Base-by-base conservation (phyloP, 1,284 basidiomycete species). In the Grifola frondosa region DNA sequence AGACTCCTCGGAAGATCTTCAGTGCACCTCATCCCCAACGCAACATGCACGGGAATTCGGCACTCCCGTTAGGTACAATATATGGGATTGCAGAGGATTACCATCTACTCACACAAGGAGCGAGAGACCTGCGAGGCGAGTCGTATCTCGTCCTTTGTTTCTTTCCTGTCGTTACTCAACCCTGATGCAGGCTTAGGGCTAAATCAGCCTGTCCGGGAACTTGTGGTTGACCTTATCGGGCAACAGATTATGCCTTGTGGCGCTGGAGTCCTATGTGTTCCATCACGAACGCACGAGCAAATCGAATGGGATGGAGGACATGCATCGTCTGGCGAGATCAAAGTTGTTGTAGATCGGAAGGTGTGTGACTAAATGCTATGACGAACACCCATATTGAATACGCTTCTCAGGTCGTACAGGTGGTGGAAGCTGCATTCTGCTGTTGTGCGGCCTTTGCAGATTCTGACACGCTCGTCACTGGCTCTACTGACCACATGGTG, bases 1-100 rank as follows among this genome's bases (percentile, higher is more conserved):
- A 95, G 66, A 95, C 93, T 0, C 92, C 92, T 2, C 74, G 83
- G 20, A 92, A 91, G 60, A 77, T 97, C n/a, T 98, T 97, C 66
- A 74, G 70, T n/a, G 60, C 70, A 1, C 80, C 91, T 4, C 95
- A 97, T 70, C 91, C 91, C 0, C 67, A 75, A 30, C 78, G 92
- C 13, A 78, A 82, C 52, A 74, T 85, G 61, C 78, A 86, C 44
- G 89, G 90, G 0, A 65, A 79, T 11, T 73, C 77, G 1, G 81
- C 77, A 5, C 71, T 95, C 12, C 88, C 91, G 0, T 64, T 85
- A 3, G 84, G 84, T 3, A 74, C 71, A 2, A 66, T 83, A 11
- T 84, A 88, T 51, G 92, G 92, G 2, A 74, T 96, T 22, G 84
- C 88, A 34, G 92, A 95, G 60, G 85, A 89, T 57, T 74, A 79